These are phyloP conservation scores for Calocybe gangraenosa DNA, from an alignment of 768 basidiomycete species.

Conservation along the genomic window DNA sequence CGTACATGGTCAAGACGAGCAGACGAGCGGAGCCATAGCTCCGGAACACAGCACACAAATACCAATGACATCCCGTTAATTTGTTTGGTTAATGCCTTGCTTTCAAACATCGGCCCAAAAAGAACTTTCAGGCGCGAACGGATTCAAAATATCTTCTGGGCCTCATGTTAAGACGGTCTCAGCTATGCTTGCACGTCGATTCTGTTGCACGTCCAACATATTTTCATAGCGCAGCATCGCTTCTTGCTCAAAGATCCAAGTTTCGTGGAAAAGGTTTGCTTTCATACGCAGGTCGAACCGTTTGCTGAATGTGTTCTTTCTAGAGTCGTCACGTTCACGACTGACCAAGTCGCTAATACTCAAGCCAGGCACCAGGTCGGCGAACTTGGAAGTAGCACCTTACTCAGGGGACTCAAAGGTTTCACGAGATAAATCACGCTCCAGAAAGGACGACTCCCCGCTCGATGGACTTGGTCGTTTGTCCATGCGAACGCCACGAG, in stretches of 20 bases:
- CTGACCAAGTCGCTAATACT: slow-evolving; percentile 11
- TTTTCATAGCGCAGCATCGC: slow-evolving; percentile 7
- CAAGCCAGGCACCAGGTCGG: slow-evolving; percentile 3
- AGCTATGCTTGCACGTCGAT: slow-evolving; percentile 8
- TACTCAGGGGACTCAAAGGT: not conserved
- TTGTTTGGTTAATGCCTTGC: too few species aligned
- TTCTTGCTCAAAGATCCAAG: slow-evolving; percentile 1
- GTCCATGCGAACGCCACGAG: too few species aligned
- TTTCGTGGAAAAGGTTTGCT: not conserved
- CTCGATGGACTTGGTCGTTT: not conserved
- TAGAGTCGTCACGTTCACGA: slow-evolving; percentile 16
- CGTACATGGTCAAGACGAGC: slow-evolving; percentile 7
- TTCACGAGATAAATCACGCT: not conserved
- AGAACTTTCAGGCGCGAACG: too few species aligned
- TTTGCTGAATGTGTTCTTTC: not conserved
- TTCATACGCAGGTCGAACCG: not conserved
- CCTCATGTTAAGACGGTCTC: not conserved
- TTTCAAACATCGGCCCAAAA: too few species aligned
- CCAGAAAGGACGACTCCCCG: not conserved
- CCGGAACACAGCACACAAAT: too few species aligned
- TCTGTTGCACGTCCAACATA: not conserved
- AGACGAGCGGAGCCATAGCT: too few species aligned
- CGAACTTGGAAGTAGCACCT: slow-evolving; percentile 14
- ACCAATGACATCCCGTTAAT: too few species aligned
- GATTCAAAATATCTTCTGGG: too few species aligned